These are phyloP conservation scores for Phyllosticta citrichinensis DNA, from an alignment of 2,329 filamentous ascomycete species.

Conservation along the genomic window DNA sequence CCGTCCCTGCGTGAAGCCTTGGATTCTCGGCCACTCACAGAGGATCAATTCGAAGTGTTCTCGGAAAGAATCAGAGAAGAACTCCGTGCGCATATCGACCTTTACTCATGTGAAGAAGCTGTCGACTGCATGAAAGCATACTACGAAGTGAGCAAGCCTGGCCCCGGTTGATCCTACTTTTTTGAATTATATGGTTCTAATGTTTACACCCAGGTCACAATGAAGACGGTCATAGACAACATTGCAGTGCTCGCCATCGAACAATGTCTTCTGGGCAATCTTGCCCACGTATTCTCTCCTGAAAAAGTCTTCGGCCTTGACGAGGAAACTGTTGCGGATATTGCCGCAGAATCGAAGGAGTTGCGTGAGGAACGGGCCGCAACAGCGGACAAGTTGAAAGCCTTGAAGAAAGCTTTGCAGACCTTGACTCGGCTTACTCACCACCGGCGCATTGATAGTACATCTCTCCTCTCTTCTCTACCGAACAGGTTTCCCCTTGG, in stretches of 20 bases:
- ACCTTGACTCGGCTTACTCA: neutral
- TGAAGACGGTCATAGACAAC: conserved; percentile 37
- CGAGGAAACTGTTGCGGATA: conserved; percentile 15
- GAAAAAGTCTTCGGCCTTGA: conserved; percentile 22
- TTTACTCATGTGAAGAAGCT: conserved; percentile 15
- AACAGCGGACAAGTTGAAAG: neutral
- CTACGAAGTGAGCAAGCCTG: conserved; percentile 30
- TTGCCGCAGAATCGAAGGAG: conserved; percentile 18
- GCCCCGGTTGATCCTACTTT: neutral
- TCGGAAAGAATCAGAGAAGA: neutral
- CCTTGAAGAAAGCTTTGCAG: neutral
- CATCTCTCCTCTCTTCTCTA: too few relatives aligned
- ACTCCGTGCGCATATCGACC: neutral
- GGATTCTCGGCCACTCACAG: neutral
- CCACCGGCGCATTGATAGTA: neutral
- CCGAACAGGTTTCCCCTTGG: too few relatives aligned
- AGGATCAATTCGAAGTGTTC: neutral
- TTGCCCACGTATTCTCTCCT: conserved; percentile 33
- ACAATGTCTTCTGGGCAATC: conserved; percentile 25
- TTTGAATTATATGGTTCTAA: neutral
- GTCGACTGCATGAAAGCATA: conserved; percentile 36
- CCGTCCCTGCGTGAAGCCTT: neutral
- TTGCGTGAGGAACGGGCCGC: neutral
- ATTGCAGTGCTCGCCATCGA: conserved; percentile 36
- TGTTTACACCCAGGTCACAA: conserved; percentile 28